Conservation (phyloP, 2,329 filamentous ascomycete genomes). For the Exophiala spinifera region DNA sequence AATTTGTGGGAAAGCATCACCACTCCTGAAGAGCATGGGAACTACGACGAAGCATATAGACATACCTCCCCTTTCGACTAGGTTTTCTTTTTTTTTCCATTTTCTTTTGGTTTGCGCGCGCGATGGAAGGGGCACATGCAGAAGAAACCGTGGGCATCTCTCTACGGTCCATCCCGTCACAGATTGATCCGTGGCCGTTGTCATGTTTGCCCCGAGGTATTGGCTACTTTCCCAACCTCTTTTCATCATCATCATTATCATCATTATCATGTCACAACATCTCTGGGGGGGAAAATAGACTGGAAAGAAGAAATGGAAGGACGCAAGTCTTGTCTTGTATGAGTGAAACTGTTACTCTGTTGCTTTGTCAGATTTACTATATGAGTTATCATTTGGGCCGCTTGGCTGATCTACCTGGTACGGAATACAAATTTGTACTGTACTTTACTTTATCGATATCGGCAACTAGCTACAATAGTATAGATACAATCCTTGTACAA, state of each 20-base stretch:
- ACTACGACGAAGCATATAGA: too few relatives aligned
- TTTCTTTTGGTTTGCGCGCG: too few relatives aligned
- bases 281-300: constrained; percentile 6
- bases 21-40: constrained; percentile 13
- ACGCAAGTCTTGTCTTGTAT: constrained; percentile 22
- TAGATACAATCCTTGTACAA: too few relatives aligned
- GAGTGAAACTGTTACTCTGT: not conserved
- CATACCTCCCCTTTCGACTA: not conserved
- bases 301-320: constrained; percentile 12
- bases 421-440: not conserved
- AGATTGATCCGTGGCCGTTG: too few relatives aligned
- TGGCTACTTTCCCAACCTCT: constrained; percentile 20
- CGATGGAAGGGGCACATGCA: not conserved
- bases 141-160: not conserved
- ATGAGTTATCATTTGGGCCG: not conserved
- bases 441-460: not conserved
- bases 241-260: not conserved
- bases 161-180: not conserved
- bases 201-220: constrained; percentile 1
- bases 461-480: too few relatives aligned
- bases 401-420: too few relatives aligned
- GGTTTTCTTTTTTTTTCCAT: constrained; percentile 18
- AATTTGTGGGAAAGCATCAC: not conserved
- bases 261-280: constrained; percentile 16
- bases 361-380: not conserved